These are phyloP conservation scores for Cucurbita moschata DNA, from an alignment of 306 rosid species.

Conservation along the genomic window DNA sequence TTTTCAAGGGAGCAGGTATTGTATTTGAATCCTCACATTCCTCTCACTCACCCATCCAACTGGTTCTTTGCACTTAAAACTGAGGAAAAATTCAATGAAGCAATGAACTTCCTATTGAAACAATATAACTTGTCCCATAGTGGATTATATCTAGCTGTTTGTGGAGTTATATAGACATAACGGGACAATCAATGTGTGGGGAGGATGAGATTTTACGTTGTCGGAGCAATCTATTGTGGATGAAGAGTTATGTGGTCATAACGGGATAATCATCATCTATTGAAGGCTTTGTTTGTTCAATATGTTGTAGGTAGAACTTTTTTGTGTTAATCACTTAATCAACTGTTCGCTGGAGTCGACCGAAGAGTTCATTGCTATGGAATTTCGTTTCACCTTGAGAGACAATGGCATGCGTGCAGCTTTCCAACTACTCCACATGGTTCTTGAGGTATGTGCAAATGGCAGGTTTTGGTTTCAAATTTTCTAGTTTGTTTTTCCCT, in stretches of 20 bases:
- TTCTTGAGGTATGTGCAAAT: conserved; percentile 57
- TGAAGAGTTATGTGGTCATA: not conserved
- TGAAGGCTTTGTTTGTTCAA: not conserved
- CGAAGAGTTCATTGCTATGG: conserved; percentile 95
- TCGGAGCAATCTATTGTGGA: not conserved
- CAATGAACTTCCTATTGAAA: not conserved
- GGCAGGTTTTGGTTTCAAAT: not conserved
- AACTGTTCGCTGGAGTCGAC: conserved; percentile 98
- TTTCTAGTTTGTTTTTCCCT: not conserved
- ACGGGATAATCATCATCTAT: not conserved
- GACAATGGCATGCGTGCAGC: conserved; percentile 98
- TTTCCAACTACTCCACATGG: conserved; percentile 98
- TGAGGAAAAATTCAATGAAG: not conserved
- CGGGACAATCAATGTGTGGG: not conserved
- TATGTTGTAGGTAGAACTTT: conserved; percentile 72
- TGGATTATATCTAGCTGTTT: not conserved
- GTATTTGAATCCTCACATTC: not conserved
- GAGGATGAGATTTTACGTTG: not conserved
- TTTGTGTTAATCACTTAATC: conserved; percentile 88
- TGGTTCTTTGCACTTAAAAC: not conserved
- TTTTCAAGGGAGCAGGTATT: conserved; percentile 96
- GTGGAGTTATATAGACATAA: not conserved
- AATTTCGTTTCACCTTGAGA: conserved; percentile 92
- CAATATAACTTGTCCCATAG: not conserved
- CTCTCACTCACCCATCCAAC: not conserved